Evolutionary conservation across 2,329 filamentous ascomycete genomes (phyloP).

Genomic region (Claviceps monticola): DNA sequence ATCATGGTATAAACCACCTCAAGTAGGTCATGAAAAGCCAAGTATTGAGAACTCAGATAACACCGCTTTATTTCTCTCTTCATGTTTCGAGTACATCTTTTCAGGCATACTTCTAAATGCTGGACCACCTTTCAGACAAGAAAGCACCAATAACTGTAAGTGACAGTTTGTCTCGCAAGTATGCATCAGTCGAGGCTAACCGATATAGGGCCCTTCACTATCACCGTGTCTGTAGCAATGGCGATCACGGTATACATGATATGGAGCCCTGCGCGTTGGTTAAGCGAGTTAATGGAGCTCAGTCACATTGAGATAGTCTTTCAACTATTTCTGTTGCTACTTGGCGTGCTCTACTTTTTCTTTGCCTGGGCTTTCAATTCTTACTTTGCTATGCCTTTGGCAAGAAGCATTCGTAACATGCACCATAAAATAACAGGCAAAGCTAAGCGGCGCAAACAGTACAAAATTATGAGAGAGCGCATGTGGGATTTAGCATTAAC

Average conservation of each 20-base stretch:
- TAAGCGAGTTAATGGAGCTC: slow-evolving; percentile 69
- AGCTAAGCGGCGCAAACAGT: slow-evolving; percentile 70
- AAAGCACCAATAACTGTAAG: slow-evolving; percentile 66
- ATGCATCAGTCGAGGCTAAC: neutral
- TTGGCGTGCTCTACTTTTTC: slow-evolving; percentile 57
- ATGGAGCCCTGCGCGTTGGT: slow-evolving; percentile 53
- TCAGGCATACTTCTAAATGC: slow-evolving; percentile 81
- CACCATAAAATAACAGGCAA: slow-evolving; percentile 44
- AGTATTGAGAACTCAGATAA: slow-evolving; percentile 91
- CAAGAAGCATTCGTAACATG: slow-evolving; percentile 49
- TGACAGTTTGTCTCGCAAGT: slow-evolving; percentile 7
- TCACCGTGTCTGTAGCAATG: slow-evolving; percentile 57
- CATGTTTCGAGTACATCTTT: slow-evolving; percentile 90
- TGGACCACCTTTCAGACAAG: slow-evolving; percentile 79
- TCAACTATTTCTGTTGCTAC: slow-evolving; percentile 52
- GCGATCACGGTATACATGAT: slow-evolving; percentile 68
- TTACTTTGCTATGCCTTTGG: slow-evolving; percentile 53
- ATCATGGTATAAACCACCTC: slow-evolving; percentile 75
- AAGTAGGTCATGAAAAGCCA: slow-evolving; percentile 61
- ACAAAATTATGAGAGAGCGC: slow-evolving; percentile 65
- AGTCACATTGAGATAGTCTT: slow-evolving; percentile 63
- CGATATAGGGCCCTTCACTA: slow-evolving; percentile 61
- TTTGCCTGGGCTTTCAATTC: slow-evolving; percentile 60
- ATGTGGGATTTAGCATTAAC: slow-evolving; percentile 11
- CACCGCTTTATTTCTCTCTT: slow-evolving; percentile 76